Conservation (phyloP, 2,329 filamentous ascomycete species). For the Fusarium zealandicum region DNA sequence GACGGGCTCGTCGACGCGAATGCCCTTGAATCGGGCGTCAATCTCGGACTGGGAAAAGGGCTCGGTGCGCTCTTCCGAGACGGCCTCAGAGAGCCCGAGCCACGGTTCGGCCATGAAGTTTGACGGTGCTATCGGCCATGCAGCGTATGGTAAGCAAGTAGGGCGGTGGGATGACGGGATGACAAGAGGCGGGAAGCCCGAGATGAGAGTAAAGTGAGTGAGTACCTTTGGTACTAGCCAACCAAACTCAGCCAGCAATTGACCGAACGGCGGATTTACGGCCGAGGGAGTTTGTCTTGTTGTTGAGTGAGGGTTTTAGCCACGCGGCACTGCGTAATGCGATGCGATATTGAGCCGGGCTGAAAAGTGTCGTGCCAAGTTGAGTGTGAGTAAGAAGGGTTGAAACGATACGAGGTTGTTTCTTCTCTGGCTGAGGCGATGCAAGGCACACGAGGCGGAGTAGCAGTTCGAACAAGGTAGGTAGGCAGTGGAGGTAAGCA, state of each 20-base stretch:
- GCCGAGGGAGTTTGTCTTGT: constrained; percentile 18
- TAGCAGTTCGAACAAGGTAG: constrained; percentile 10
- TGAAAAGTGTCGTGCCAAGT: constrained; percentile 29
- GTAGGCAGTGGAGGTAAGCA: background rate
- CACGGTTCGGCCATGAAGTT: constrained; percentile 56
- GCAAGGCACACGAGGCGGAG: constrained; percentile 25
- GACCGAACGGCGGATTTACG: constrained; percentile 15
- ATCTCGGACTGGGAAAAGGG: constrained; percentile 65
- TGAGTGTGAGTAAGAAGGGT: constrained; percentile 33
- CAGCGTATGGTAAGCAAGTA: constrained; percentile 38
- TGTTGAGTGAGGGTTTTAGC: constrained; percentile 30
- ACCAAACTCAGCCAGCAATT: constrained; percentile 32
- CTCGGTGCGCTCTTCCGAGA: constrained; percentile 63
- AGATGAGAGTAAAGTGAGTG: constrained; percentile 27
- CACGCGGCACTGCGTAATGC: constrained; percentile 22
- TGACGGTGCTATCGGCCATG: constrained; percentile 42
- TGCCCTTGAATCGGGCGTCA: constrained; percentile 55
- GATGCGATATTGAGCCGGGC: constrained; percentile 31
- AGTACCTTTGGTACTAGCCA: constrained; percentile 37
- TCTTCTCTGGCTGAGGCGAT: constrained; percentile 30
- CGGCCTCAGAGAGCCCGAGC: constrained; percentile 47
- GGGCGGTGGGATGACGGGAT: constrained; percentile 23
- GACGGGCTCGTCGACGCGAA: constrained; percentile 55
- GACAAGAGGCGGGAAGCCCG: constrained; percentile 20
- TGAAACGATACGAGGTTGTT: constrained; percentile 14